Conservation (phyloP, 768 basidiomycete species). For the Rubroboletus pulcherrimus region DNA sequence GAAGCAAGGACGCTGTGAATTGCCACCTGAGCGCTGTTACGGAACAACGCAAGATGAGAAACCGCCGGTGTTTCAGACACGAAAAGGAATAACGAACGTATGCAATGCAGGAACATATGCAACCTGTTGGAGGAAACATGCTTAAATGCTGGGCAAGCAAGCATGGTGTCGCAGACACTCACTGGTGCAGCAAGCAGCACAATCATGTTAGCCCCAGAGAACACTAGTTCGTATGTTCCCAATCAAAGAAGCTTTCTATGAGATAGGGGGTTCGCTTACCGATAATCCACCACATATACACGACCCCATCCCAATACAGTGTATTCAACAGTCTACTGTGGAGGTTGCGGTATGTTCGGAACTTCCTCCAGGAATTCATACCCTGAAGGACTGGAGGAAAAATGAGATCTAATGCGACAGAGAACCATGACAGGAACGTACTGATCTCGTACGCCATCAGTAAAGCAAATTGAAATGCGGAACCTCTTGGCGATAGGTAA, state of each 20-base stretch:
- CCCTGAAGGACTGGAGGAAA: slow-evolving; percentile 17
- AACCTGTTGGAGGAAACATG: slow-evolving; percentile 1
- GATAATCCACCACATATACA: slow-evolving; percentile 24
- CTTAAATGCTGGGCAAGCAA: neutral
- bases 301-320: slow-evolving; percentile 25
- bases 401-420: neutral
- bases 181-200: slow-evolving; percentile 18
- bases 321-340: slow-evolving; percentile 17
- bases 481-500: slow-evolving; percentile 11
- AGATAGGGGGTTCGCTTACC: slow-evolving; percentile 1
- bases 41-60: slow-evolving; percentile 6
- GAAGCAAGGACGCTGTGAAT: slow-evolving; percentile 25
- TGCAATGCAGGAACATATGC: slow-evolving; percentile 14
- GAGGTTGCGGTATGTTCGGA: slow-evolving; percentile 16
- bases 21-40: slow-evolving; percentile 25
- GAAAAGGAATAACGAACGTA: slow-evolving; percentile 16
- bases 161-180: neutral
- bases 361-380: slow-evolving; percentile 24
- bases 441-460: slow-evolving; percentile 19
- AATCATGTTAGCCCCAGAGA: slow-evolving; percentile 11
- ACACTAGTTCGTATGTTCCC: neutral
- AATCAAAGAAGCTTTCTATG: neutral
- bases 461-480: slow-evolving; percentile 10
- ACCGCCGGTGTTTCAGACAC: neutral
- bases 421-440: slow-evolving; percentile 3